Percentiles rank a stretch among this genome's conserved stretches.
These are phyloP conservation scores for Eucalyptus marginata DNA, from an alignment of 345 rosid genomes.

Conservation along the genomic window DNA sequence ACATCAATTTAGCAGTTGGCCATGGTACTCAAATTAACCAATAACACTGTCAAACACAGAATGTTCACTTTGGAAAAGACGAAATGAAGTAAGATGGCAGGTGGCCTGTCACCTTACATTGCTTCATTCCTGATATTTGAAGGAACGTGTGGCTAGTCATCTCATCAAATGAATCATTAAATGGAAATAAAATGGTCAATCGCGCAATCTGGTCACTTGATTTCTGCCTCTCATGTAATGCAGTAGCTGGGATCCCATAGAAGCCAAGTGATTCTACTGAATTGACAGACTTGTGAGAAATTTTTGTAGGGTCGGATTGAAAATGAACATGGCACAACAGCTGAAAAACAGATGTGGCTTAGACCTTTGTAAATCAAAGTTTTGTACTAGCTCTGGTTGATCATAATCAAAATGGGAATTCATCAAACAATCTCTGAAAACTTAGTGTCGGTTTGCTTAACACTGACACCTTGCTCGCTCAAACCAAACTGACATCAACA, in stretches of 20 bases:
- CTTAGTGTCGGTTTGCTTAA: neutral
- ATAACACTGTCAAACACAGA: no score
- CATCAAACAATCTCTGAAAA: neutral
- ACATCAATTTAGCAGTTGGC: no score
- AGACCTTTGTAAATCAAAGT: neutral
- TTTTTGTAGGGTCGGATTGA: neutral
- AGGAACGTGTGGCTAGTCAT: neutral
- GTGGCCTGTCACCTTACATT: no score
- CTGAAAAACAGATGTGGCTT: neutral
- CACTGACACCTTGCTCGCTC: no score
- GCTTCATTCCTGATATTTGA: neutral
- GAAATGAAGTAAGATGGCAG: no score
- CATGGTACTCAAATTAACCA: no score
- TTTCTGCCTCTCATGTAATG: neutral
- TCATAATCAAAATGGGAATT: neutral
- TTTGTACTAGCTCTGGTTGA: neutral
- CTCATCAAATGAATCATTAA: neutral
- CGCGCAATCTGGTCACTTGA: neutral
- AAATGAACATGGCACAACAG: neutral
- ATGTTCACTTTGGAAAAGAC: no score
- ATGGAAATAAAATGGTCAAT: no score
- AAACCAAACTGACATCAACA: no score
- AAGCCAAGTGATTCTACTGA: neutral
- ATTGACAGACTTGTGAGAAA: neutral
- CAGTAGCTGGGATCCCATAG: neutral